Percentiles rank a stretch among this genome's conserved stretches.
phyloP scores from a whole-genome alignment of 345 rosid species.

The Salix arbutifolia region DNA sequence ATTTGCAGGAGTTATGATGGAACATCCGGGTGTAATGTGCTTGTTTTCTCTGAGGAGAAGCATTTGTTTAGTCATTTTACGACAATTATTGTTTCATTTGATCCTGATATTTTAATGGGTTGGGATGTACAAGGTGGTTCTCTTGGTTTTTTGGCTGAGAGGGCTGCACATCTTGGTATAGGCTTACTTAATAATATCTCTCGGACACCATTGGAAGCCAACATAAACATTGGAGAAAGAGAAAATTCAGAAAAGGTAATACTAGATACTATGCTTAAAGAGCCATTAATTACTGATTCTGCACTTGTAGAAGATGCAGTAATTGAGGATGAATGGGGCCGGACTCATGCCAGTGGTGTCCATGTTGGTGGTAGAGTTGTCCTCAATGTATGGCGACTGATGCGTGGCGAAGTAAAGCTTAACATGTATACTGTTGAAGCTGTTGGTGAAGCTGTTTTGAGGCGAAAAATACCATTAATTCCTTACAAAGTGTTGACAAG shows the following conservation, averaged over 20 bases:
- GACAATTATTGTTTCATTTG: slow-evolving; percentile 46
- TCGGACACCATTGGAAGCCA: slow-evolving; percentile 54
- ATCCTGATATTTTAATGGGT: slow-evolving; percentile 84
- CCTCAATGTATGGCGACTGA: slow-evolving; percentile 83
- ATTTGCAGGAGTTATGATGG: slow-evolving; percentile 69
- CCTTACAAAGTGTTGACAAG: slow-evolving; percentile 54
- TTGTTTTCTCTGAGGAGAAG: slow-evolving; percentile 59
- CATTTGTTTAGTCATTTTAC: slow-evolving; percentile 51
- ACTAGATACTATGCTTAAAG: slow-evolving; percentile 30
- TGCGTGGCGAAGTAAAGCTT: slow-evolving; percentile 85
- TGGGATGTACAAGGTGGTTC: slow-evolving; percentile 97
- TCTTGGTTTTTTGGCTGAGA: slow-evolving; percentile 91
- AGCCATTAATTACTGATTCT: slow-evolving; percentile 42
- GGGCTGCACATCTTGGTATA: slow-evolving; percentile 88
- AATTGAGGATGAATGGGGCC: slow-evolving; percentile 92
- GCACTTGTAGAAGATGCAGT: slow-evolving; percentile 46
- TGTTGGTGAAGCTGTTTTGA: slow-evolving; percentile 76
- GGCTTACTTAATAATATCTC: slow-evolving; percentile 75
- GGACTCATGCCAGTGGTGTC: slow-evolving; percentile 96
- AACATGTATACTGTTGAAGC: slow-evolving; percentile 78
- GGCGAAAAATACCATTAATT: slow-evolving; percentile 72
- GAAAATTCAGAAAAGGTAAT: slow-evolving; percentile 36
- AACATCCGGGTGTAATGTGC: slow-evolving; percentile 52
- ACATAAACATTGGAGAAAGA: slow-evolving; percentile 19
- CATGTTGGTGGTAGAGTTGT: slow-evolving; percentile 95